Conservation (phyloP, 345 rosid genomes). For the Turritis glabra region DNA sequence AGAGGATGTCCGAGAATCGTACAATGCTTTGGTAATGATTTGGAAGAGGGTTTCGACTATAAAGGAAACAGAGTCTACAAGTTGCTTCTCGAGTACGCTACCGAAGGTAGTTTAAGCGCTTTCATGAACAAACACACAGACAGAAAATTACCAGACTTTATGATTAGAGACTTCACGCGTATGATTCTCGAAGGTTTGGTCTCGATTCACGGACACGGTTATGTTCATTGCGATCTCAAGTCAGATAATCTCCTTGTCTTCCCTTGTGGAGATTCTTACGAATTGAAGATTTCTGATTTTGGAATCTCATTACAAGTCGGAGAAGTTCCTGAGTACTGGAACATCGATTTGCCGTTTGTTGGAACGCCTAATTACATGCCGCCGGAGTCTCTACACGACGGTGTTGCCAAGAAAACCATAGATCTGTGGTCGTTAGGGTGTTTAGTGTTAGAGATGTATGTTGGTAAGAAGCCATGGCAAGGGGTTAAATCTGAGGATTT, state of each 20-base stretch:
- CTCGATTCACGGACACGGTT: not conserved
- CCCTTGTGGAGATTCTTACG: not conserved
- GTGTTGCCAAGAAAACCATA: not conserved
- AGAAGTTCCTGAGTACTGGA: not conserved
- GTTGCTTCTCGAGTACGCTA: not conserved
- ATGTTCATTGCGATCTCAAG: constrained; percentile 12
- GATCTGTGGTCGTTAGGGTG: constrained; percentile 35
- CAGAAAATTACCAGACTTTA: not conserved
- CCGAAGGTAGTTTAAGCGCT: not conserved
- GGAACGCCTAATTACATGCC: constrained; percentile 13
- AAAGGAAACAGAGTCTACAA: not conserved
- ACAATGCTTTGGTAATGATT: not conserved
- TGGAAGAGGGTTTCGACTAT: not conserved
- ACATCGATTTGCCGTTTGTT: not conserved
- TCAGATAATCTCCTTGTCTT: constrained; percentile 14
- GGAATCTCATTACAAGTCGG: not conserved
- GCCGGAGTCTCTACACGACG: constrained; percentile 1
- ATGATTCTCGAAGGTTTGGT: constrained; percentile 9
- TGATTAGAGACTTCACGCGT: constrained; percentile 2
- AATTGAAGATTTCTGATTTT: constrained; percentile 15
- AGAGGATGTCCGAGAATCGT: not conserved
- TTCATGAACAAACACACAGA: not conserved
- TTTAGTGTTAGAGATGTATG: constrained; percentile 20
- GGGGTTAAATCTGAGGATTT: not conserved
- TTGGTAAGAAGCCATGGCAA: not conserved